These are phyloP conservation scores for Acephala macrosclerotiorum DNA, from an alignment of 2,329 filamentous ascomycete genomes.

Conservation along the genomic window DNA sequence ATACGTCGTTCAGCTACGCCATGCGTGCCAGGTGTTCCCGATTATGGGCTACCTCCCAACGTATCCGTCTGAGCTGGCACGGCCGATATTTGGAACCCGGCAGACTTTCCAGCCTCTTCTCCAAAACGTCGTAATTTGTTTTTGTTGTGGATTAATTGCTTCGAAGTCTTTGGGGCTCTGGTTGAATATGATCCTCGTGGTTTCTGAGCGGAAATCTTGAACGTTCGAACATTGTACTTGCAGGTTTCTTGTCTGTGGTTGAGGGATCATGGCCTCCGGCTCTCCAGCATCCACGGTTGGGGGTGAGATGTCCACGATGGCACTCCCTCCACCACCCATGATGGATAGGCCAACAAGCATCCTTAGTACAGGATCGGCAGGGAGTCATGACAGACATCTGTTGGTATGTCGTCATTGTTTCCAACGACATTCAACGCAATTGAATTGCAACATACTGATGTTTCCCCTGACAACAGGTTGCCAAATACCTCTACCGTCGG, in stretches of 20 bases:
- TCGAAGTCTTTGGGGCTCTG: conserved; percentile 1
- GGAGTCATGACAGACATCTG: conserved; percentile 23
- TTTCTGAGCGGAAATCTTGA: conserved; percentile 11
- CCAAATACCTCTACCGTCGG: conserved; percentile 28
- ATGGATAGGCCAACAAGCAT: conserved; percentile 28
- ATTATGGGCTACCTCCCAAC: background rate
- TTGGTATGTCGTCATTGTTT: conserved; percentile 22
- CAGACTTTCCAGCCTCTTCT: conserved; percentile 2
- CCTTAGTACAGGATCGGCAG: conserved; percentile 25
- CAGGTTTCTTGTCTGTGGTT: background rate
- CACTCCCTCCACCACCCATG: conserved; percentile 20
- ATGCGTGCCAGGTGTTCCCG: background rate
- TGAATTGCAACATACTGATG: conserved; percentile 1
- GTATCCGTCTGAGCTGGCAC: conserved; percentile 8
- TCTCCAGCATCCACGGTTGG: conserved; percentile 3
- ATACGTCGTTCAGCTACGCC: conserved; percentile 10
- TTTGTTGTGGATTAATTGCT: conserved; percentile 10
- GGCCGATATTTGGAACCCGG: conserved; percentile 12
- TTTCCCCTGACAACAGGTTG: conserved; percentile 20
- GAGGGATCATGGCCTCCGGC: conserved; percentile 14
- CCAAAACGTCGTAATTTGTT: conserved; percentile 7
- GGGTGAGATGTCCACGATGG: conserved; percentile 8
- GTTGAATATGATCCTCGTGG: conserved; percentile 19
- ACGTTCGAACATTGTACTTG: background rate
- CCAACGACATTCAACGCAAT: background rate